phyloP scores from a whole-genome alignment of 1,139 yeast genomes.

The Magnusiomyces ingens region DNA sequence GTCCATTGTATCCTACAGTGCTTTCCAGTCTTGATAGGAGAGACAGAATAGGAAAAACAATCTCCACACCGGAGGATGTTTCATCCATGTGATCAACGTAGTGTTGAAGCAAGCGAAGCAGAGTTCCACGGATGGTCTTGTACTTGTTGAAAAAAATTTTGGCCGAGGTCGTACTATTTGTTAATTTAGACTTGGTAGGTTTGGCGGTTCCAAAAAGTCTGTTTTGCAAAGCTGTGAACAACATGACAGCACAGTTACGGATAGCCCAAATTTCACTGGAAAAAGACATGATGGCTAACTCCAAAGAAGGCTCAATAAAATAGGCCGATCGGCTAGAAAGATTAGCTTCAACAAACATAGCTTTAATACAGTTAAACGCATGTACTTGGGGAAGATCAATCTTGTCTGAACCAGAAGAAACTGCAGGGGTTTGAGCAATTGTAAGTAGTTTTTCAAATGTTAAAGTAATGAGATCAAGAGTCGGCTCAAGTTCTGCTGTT shows the following conservation, averaged over 20 bases:
- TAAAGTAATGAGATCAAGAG: constrained; percentile 35
- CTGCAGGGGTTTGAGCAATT: constrained; percentile 46
- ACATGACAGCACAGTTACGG: constrained; percentile 88
- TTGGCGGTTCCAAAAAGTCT: constrained; percentile 64
- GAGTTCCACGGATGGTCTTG: constrained; percentile 43
- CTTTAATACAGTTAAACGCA: constrained; percentile 79
- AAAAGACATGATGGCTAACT: constrained; percentile 56
- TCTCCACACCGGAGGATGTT: constrained; percentile 37
- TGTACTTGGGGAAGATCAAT: constrained; percentile 86
- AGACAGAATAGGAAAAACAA: constrained; percentile 68
- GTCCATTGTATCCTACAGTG: constrained; percentile 46
- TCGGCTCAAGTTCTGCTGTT: constrained; percentile 39
- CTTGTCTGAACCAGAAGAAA: constrained; percentile 43
- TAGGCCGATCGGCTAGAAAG: constrained; percentile 48
- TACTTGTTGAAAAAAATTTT: constrained; percentile 62
- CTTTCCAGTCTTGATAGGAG: constrained; percentile 63
- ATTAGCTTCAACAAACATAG: constrained; percentile 63
- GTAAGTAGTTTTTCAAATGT: constrained; percentile 48
- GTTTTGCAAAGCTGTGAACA: constrained; percentile 75
- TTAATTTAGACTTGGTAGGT: constrained; percentile 25
- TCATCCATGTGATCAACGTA: constrained; percentile 32
- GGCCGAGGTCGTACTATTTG: constrained; percentile 45
- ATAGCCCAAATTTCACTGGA: constrained; percentile 72
- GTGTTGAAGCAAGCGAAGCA: constrained; percentile 41
- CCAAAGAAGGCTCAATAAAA: constrained; percentile 52